Evolutionary conservation across 805 yeast genomes (phyloP).

Genomic region (Candida corydali): DNA sequence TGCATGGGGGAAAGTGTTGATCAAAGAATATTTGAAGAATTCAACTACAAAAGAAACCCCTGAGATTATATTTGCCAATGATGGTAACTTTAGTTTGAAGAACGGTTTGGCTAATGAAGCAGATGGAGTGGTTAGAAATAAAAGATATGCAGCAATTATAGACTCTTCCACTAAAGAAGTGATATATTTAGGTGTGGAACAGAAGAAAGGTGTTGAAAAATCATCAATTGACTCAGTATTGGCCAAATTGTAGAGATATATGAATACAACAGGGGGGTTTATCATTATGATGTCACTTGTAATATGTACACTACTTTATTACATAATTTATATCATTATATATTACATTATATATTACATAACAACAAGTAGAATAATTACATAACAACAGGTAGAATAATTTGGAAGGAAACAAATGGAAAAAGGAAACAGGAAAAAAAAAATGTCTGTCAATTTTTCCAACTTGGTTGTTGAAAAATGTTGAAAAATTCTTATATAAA

Average conservation of each 20-base stretch:
- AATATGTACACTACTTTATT: too few species aligned
- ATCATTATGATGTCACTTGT: too few species aligned
- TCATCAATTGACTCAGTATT: slow-evolving; percentile 37
- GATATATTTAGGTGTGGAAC: slow-evolving; percentile 32
- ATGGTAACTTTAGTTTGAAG: slow-evolving; percentile 30
- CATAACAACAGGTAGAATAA: neutral
- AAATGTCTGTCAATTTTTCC: neutral
- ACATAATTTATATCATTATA: too few species aligned
- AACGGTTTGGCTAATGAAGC: slow-evolving; percentile 31
- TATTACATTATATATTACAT: too few species aligned
- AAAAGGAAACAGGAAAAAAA: neutral
- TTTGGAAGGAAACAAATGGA: neutral
- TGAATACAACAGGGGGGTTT: too few species aligned
- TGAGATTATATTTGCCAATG: slow-evolving; percentile 36
- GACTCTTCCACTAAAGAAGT: slow-evolving; percentile 22
- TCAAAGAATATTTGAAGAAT: slow-evolving; percentile 19
- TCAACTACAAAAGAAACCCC: slow-evolving; percentile 17
- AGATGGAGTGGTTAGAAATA: slow-evolving; percentile 34
- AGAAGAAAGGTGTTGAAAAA: slow-evolving; percentile 26
- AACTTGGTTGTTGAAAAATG: neutral
- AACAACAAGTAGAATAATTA: too few species aligned
- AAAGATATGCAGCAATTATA: slow-evolving; percentile 36
- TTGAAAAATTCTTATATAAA: slow-evolving; percentile 3
- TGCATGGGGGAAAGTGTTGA: slow-evolving; percentile 42
- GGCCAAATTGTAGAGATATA: slow-evolving; percentile 25